Evolutionary conservation across 352 stramenopile species (phyloP).

Genomic region (Lagenidium sp.): DNA sequence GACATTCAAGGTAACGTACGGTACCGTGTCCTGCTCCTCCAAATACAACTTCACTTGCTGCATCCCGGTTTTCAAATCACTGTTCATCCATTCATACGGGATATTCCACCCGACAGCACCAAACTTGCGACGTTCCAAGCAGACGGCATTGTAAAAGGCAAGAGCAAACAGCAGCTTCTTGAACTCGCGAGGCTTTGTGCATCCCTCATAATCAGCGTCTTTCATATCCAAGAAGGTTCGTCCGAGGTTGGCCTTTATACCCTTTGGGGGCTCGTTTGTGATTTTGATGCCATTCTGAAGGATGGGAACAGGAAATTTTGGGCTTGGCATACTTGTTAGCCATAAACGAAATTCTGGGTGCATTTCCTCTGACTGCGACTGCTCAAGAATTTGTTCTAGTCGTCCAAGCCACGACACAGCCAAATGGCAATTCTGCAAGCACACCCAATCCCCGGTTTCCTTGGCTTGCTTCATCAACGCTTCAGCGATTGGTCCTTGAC

Average conservation of each 20-base stretch:
- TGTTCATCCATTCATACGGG: constrained; percentile 96
- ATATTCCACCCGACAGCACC: constrained; percentile 95
- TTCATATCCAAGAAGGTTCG: constrained; percentile 91
- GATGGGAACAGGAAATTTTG: constrained; percentile 89
- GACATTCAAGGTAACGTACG: constrained; percentile 91
- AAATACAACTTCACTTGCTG: constrained; percentile 90
- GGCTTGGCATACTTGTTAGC: constrained; percentile 91
- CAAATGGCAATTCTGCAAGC: constrained; percentile 93
- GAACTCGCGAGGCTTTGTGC: constrained; percentile 81
- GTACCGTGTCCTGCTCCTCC: constrained; percentile 90
- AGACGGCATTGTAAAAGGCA: constrained; percentile 94
- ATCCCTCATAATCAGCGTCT: constrained; percentile 82
- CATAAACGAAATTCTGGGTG: constrained; percentile 90
- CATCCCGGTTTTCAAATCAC: constrained; percentile 91
- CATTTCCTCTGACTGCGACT: constrained; percentile 47
- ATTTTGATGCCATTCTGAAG: constrained; percentile 96
- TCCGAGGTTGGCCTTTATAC: constrained; percentile 89
- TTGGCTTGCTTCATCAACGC: constrained; percentile 87
- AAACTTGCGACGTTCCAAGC: constrained; percentile 91
- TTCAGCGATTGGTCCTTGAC: constrained; percentile 90
- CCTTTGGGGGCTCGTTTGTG: constrained; percentile 91
- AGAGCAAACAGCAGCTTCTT: constrained; percentile 90
- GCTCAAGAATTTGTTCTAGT: constrained; percentile 87
- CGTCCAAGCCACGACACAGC: constrained; percentile 86
- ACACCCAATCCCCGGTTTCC: constrained; percentile 90